A percentile compares a stretch with the other conserved stretches of the same genome.
phyloP scores from a whole-genome alignment of 2,329 filamentous ascomycete species.

The Penicillium sp. region DNA sequence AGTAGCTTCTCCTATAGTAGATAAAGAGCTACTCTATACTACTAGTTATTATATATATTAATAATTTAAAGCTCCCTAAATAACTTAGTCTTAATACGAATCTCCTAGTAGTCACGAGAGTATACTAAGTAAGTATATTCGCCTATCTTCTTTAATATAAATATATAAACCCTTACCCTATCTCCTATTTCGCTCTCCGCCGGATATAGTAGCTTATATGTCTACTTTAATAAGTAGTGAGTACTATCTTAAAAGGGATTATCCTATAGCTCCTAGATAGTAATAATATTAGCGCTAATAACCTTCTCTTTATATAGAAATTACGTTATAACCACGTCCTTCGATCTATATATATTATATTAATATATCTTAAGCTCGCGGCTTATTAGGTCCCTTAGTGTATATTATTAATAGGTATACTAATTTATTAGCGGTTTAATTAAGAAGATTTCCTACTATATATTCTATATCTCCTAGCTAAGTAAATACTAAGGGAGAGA shows the following conservation, averaged over 20 bases:
- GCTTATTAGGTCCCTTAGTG: not conserved
- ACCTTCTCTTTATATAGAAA: slow-evolving; percentile 5
- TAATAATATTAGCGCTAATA: slow-evolving; percentile 1
- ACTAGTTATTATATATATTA: slow-evolving; percentile 5
- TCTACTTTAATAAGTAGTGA: not conserved
- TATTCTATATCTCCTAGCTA: no score
- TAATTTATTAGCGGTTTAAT: not conserved
- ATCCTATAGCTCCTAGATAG: slow-evolving; percentile 10
- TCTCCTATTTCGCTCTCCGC: not conserved
- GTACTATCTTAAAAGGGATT: slow-evolving; percentile 3
- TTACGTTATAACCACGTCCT: not conserved
- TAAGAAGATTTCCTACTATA: not conserved
- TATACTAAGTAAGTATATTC: not conserved
- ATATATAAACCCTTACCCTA: not conserved
- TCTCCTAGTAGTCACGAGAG: not conserved
- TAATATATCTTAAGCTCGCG: not conserved
- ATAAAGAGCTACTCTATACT: not conserved
- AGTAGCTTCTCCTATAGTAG: not conserved
- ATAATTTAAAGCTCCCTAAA: not conserved
- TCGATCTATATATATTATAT: not conserved
- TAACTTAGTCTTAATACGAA: not conserved
- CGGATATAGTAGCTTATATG: not conserved
- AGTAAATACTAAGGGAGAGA: not conserved
- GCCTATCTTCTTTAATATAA: not conserved
- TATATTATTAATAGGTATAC: not conserved